phyloP scores from a whole-genome alignment of 805 yeast species.

The Metschnikowia matae region DNA sequence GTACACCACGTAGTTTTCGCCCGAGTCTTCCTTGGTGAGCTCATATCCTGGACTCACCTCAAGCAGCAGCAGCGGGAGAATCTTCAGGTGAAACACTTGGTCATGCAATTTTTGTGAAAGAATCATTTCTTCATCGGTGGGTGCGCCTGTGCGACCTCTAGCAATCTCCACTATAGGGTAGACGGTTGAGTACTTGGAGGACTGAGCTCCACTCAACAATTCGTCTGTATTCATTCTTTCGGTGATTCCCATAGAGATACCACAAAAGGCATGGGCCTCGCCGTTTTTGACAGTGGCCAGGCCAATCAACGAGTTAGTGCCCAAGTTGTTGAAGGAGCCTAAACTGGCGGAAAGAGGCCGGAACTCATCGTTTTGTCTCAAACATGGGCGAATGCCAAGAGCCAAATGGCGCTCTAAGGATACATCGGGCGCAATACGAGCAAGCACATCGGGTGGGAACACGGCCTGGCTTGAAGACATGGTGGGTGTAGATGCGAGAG shows the following conservation, averaged over 20 bases:
- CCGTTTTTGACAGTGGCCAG: conserved; percentile 70
- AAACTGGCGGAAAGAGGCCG: conserved; percentile 44
- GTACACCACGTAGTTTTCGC: conserved; percentile 30
- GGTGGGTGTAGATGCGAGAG: not conserved
- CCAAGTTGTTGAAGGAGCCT: conserved; percentile 36
- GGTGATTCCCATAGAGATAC: conserved; percentile 62
- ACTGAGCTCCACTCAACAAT: conserved; percentile 20
- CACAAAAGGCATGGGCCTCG: conserved; percentile 67
- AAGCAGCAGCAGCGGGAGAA: conserved; percentile 35
- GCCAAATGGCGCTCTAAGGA: conserved; percentile 76
- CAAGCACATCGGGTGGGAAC: conserved; percentile 79
- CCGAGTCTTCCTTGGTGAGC: conserved; percentile 16
- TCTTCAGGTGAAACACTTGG: conserved; percentile 51
- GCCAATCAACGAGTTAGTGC: conserved; percentile 46
- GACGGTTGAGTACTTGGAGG: conserved; percentile 30
- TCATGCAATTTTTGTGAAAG: conserved; percentile 64
- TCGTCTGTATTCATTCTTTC: conserved; percentile 44
- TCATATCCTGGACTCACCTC: conserved; percentile 16
- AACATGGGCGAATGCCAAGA: conserved; percentile 70
- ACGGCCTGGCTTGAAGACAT: conserved; percentile 31
- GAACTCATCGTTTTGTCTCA: conserved; percentile 70
- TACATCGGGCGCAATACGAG: conserved; percentile 80
- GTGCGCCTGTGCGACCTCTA: conserved; percentile 74
- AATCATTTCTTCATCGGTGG: conserved; percentile 81
- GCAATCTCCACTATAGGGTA: conserved; percentile 75